A percentile compares a stretch with the other conserved stretches of the same genome.
phyloP scores from a whole-genome alignment of 352 stramenopile species.

The Globisporangium solare region DNA sequence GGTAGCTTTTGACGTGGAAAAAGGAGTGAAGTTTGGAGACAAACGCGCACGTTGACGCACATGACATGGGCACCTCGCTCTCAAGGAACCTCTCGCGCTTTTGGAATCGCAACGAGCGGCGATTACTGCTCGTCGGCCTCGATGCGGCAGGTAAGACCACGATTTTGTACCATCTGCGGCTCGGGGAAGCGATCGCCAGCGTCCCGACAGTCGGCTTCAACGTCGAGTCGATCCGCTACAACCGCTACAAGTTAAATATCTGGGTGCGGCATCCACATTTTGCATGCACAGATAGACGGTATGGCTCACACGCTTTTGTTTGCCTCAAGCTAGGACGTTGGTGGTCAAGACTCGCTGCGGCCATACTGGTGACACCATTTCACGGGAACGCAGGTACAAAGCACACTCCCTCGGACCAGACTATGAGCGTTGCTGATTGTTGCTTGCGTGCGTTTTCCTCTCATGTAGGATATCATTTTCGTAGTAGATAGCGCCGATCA shows the following conservation, averaged over 20 bases:
- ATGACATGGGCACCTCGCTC: conserved; percentile 69
- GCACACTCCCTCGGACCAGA: not conserved
- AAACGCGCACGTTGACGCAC: not conserved
- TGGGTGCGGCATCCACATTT: conserved; percentile 34
- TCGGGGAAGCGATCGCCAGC: conserved; percentile 73
- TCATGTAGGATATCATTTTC: conserved; percentile 70
- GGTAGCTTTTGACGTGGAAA: not conserved
- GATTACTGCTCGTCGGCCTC: conserved; percentile 69
- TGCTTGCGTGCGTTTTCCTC: not conserved
- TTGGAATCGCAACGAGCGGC: conserved; percentile 76
- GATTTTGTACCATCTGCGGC: conserved; percentile 73
- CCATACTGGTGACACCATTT: conserved; percentile 85
- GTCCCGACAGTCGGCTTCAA: conserved; percentile 84
- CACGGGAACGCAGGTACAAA: conserved; percentile 67
- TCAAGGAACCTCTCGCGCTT: conserved; percentile 62
- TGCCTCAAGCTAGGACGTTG: conserved; percentile 50
- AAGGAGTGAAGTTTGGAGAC: not conserved
- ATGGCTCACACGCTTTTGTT: not conserved
- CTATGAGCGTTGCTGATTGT: not conserved
- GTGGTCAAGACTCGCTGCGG: conserved; percentile 69
- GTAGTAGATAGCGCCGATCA: conserved; percentile 76
- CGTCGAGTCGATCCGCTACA: conserved; percentile 70
- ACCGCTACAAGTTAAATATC: conserved; percentile 74
- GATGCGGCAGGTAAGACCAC: conserved; percentile 79
- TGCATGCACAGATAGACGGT: too few relatives aligned